These are phyloP conservation scores for Chrysosphaeria jannelii DNA, from an alignment of 2,329 filamentous ascomycete species.

Conservation along the genomic window DNA sequence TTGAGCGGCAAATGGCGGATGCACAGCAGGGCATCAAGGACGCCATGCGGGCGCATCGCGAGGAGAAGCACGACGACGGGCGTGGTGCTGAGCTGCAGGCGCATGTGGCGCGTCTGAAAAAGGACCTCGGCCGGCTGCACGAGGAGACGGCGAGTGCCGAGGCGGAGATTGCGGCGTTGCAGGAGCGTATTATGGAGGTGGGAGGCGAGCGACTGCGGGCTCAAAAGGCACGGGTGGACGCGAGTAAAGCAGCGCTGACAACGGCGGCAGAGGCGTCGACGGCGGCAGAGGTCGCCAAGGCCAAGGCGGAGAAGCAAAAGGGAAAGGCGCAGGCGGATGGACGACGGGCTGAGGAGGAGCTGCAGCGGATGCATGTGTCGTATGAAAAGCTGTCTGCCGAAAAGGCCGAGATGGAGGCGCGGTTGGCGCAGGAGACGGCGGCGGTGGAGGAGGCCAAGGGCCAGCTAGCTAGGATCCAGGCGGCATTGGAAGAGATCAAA, in stretches of 20 bases:
- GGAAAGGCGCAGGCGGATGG: conserved; percentile 63
- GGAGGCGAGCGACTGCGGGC: conserved; percentile 76
- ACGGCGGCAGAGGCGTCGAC: conserved; percentile 57
- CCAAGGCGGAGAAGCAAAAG: conserved; percentile 81
- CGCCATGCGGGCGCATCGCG: conserved; percentile 49
- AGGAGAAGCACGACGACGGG: conserved; percentile 49
- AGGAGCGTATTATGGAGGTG: conserved; percentile 95
- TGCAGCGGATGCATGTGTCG: conserved; percentile 40
- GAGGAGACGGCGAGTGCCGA: conserved; percentile 73
- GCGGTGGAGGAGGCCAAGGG: conserved; percentile 61
- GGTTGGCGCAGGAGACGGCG: conserved; percentile 38
- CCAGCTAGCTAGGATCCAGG: conserved; percentile 46
- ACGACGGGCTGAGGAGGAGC: conserved; percentile 48
- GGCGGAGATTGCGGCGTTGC: conserved; percentile 69
- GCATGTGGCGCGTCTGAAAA: conserved; percentile 43
- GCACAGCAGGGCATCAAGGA: conserved; percentile 65
- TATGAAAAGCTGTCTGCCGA: conserved; percentile 53
- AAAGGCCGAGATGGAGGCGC: conserved; percentile 43
- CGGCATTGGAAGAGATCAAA: conserved; percentile 53
- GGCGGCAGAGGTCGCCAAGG: conserved; percentile 59
- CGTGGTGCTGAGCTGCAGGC: conserved; percentile 45
- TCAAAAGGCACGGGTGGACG: conserved; percentile 75
- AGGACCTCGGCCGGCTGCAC: conserved; percentile 51
- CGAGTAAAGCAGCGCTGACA: conserved; percentile 59
- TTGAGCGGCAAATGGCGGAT: conserved; percentile 57